These are phyloP conservation scores for Hemileccinum rubropunctum DNA, from an alignment of 768 basidiomycete genomes.

Conservation along the genomic window DNA sequence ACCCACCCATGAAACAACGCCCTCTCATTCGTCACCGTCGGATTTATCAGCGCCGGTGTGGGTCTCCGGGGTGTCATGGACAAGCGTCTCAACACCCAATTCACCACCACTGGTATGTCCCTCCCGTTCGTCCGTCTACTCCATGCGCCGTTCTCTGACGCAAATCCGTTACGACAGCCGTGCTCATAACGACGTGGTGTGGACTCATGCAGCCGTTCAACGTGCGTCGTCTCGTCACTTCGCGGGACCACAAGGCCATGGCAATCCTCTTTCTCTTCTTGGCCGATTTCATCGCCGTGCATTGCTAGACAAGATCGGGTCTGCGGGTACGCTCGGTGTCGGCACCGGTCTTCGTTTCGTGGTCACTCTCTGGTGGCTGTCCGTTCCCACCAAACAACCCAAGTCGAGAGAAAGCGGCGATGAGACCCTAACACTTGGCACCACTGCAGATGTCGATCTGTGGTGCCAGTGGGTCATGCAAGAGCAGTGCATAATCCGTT, in stretches of 20 bases:
- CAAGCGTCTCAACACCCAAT: slow-evolving; percentile 77
- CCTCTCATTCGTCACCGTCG: slow-evolving; percentile 66
- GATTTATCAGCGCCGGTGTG: slow-evolving; percentile 71
- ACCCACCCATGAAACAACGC: slow-evolving; percentile 71
- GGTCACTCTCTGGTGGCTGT: slow-evolving; percentile 62
- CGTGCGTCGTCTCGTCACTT: slow-evolving; percentile 45
- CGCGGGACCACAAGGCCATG: slow-evolving; percentile 71
- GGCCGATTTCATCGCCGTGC: slow-evolving; percentile 69
- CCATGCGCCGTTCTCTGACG: background rate
- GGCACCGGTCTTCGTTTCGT: slow-evolving; percentile 61
- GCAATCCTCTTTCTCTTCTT: slow-evolving; percentile 68
- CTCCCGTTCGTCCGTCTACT: background rate
- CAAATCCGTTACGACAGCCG: slow-evolving; percentile 52
- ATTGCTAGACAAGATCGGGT: slow-evolving; percentile 56
- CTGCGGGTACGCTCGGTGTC: slow-evolving; percentile 62
- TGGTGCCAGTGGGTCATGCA: too few relatives aligned
- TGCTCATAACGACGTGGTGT: slow-evolving; percentile 86
- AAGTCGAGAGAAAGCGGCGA: slow-evolving; percentile 11
- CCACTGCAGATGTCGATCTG: too few relatives aligned
- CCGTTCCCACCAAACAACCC: slow-evolving; percentile 42
- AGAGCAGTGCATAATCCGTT: too few relatives aligned
- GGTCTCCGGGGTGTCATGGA: slow-evolving; percentile 87
- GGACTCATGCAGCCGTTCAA: slow-evolving; percentile 76
- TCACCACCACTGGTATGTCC: slow-evolving; percentile 67
- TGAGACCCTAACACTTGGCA: too few relatives aligned